phyloP scores from a whole-genome alignment of 2,329 filamentous ascomycete genomes.

The Penicillium hesseltinei region DNA sequence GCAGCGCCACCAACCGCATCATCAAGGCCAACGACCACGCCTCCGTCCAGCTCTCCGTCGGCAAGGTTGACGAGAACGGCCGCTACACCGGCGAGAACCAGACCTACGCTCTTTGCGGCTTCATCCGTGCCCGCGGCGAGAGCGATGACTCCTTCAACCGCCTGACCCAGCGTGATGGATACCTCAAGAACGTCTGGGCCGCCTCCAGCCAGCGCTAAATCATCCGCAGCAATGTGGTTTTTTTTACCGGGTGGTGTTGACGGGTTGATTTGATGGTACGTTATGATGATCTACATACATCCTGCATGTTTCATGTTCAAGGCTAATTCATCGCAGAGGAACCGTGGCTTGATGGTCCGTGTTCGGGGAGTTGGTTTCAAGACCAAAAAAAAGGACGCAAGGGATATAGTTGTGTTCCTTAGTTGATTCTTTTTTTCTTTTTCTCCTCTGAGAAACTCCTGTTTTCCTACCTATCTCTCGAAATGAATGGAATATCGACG shows the following conservation, averaged over 20 bases:
- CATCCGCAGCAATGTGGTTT: slow-evolving; percentile 20
- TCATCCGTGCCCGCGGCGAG: slow-evolving; percentile 97
- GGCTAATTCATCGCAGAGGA: slow-evolving; percentile 15
- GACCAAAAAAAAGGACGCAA: slow-evolving; percentile 19
- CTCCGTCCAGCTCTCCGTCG: slow-evolving; percentile 93
- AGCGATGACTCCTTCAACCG: slow-evolving; percentile 95
- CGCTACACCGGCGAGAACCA: slow-evolving; percentile 96
- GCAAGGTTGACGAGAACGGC: slow-evolving; percentile 98
- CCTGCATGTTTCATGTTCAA: not conserved
- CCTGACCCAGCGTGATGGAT: slow-evolving; percentile 90
- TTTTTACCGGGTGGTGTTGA: slow-evolving; percentile 31
- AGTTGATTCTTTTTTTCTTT: slow-evolving; percentile 22
- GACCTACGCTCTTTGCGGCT: slow-evolving; percentile 94
- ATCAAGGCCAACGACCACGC: slow-evolving; percentile 99
- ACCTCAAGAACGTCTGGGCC: slow-evolving; percentile 96
- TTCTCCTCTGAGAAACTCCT: slow-evolving; percentile 21
- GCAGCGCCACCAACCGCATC: slow-evolving; percentile 98
- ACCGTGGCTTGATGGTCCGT: slow-evolving; percentile 27
- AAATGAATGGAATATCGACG: slow-evolving; percentile 31
- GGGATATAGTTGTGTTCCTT: slow-evolving; percentile 21
- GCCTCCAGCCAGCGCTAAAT: slow-evolving; percentile 58
- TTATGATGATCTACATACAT: not conserved
- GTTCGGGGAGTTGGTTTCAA: slow-evolving; percentile 25
- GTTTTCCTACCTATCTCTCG: slow-evolving; percentile 30
- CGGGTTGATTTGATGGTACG: slow-evolving; percentile 31